phyloP scores from a whole-genome alignment of 139 green algal species.

The Chlorella sp. region DNA sequence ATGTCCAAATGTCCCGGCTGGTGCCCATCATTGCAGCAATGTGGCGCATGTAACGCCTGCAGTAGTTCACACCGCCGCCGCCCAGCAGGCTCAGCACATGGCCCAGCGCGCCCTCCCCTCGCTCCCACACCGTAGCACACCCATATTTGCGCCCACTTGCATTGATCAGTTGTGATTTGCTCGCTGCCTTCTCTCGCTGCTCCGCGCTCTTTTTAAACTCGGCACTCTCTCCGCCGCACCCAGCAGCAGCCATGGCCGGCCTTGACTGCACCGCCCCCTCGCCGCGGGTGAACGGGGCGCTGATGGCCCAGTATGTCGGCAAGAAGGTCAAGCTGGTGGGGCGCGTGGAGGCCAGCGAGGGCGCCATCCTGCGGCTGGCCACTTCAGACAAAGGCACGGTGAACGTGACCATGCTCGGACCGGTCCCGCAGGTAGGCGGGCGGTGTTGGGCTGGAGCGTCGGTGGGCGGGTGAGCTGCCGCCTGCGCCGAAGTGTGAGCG shows the following conservation, averaged over 20 bases:
- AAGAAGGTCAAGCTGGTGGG: slow-evolving; percentile 66
- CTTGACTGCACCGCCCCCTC: slow-evolving; percentile 34
- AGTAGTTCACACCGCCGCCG: too few relatives aligned
- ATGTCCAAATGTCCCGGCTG: too few relatives aligned
- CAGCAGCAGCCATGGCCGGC: slow-evolving; percentile 8
- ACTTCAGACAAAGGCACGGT: slow-evolving; percentile 59
- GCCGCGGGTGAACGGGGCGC: slow-evolving; percentile 62
- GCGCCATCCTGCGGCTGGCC: slow-evolving; percentile 40
- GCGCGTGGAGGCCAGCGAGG: slow-evolving; percentile 45
- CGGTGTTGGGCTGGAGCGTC: neutral
- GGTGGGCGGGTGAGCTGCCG: neutral
- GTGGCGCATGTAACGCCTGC: too few relatives aligned
- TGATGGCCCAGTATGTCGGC: slow-evolving; percentile 53
- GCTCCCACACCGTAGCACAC: too few relatives aligned
- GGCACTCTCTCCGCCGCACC: neutral
- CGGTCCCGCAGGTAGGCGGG: slow-evolving; percentile 36
- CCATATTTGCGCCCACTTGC: too few relatives aligned
- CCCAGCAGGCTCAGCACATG: too few relatives aligned
- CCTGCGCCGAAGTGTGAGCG: neutral
- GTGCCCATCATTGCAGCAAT: too few relatives aligned
- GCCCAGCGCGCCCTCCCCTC: too few relatives aligned
- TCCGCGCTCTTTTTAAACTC: neutral
- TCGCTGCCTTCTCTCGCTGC: too few relatives aligned
- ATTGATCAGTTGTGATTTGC: too few relatives aligned
- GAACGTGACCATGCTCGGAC: slow-evolving; percentile 38